phyloP scores from a whole-genome alignment of 495 filamentous ascomycete genomes.

The Pseudevernia furfuracea region DNA sequence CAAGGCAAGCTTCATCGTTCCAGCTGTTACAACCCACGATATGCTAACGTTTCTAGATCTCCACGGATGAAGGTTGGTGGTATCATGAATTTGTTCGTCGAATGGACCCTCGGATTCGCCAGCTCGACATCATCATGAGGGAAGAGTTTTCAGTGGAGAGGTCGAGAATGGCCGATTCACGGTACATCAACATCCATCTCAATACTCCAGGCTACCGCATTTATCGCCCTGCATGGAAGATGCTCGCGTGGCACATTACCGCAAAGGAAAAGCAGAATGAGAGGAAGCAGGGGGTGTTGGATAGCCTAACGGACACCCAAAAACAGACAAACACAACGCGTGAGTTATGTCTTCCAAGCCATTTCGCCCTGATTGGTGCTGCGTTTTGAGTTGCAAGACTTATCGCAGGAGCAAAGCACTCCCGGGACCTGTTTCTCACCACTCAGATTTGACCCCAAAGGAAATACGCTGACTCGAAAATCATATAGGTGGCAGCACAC shows the following conservation, averaged over 20 bases:
- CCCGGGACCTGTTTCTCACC: too few species aligned
- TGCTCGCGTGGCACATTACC: not conserved
- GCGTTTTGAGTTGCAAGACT: too few species aligned
- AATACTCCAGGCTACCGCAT: not conserved
- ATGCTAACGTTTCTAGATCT: slow-evolving; percentile 2
- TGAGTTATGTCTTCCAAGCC: too few species aligned
- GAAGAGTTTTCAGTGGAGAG: not conserved
- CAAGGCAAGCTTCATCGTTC: not conserved
- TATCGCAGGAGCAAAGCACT: too few species aligned
- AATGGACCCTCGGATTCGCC: slow-evolving; percentile 3
- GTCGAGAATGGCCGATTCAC: not conserved
- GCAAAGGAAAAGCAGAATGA: too few species aligned
- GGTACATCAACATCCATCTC: not conserved
- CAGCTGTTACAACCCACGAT: not conserved
- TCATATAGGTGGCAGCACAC: too few species aligned
- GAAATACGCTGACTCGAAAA: too few species aligned
- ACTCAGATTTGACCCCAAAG: too few species aligned
- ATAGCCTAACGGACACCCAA: not conserved
- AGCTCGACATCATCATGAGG: slow-evolving; percentile 9
- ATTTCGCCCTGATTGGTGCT: too few species aligned
- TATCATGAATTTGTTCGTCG: slow-evolving; percentile 10
- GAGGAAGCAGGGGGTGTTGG: not conserved
- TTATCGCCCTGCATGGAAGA: not conserved
- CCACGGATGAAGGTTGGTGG: slow-evolving; percentile 9
- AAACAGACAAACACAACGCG: not conserved